Base-by-base conservation (phyloP, 768 basidiomycete genomes). In the Amanita rimosa region DNA sequence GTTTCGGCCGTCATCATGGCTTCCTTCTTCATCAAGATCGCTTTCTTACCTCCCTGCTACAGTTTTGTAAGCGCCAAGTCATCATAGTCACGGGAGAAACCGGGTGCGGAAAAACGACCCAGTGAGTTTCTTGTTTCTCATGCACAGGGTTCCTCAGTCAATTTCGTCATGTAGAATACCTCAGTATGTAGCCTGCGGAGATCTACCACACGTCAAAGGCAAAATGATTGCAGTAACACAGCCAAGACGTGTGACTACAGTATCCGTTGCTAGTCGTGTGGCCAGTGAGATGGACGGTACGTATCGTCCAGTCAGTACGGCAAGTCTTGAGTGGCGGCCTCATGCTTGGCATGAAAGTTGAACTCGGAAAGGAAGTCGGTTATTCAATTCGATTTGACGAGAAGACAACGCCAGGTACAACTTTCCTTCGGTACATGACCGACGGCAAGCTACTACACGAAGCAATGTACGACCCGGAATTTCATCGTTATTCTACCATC, bases 391-490 rank as follows among this genome's bases (percentile, higher is more conserved):
- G 91, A 60, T 94, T 94, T 63, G 91, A 94, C 62, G 91, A 94
- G 62, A 81, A 87, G 83, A 81, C 90, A 38, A 72, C 83, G 54
- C 66, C 75, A 0, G 81, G 83, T 0, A 81, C 79, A 40, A 93
- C 91, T 0, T 92, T 94, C 64, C 69, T 94, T 52, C 92, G 91
- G 62, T 93, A 94, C 67, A 91, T 94, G 90, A 94, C 91, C 8
- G 91, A 94, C 55, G 91, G 91, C 73, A 91, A 91, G 86, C 78
- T 85, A 46, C 74, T 90, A 11, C 78, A 89, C 14, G 89, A 91
- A 66, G 89, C 88, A 1, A 94, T 93, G 90, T 85, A 88, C 65
- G 91, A 94, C 61, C 82, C 85, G 9, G 72, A 78, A 21, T 74
- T 94, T 35, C 67, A 70, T 24, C 76, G 88, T 2, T 94, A 94